Base-by-base conservation (phyloP, 176 grass and related monocot genomes). In the Guadua angustifolia region DNA sequence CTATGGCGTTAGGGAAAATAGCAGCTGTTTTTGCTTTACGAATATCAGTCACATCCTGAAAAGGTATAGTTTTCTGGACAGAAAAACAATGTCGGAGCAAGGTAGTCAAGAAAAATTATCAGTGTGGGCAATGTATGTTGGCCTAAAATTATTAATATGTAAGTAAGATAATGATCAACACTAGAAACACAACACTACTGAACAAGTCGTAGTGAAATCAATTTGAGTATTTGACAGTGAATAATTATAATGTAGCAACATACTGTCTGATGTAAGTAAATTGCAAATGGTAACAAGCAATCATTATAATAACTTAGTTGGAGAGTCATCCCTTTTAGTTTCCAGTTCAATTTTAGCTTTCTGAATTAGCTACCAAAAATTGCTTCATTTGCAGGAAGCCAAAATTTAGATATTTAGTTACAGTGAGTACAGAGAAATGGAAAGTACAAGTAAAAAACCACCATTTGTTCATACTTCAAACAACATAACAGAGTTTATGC, bases 21-120 rank as follows among this genome's bases (percentile, higher is more conserved):
- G 83, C 93, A 79, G 86, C 93, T 82, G 97, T 99, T 84, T 99
- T 99, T 90, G 93, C 97, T 92, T 99, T 99, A 68, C 93, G 91
- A 50, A 99, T 84, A 87, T 86, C 87, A 64, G 80, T 91, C 24
- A 99, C 88, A 79, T 96, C 93, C 78, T 92, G 79, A 51, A 99
- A 86, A 77, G 89, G 78, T 86, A 99, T 94, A 82, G 70, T 96
- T 96, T 94, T 99, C 97, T 99, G 84, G 46, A 89, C 8, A 87
- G 71, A 59, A 61, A 77, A 71, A 81, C 42, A 85, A 76, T 79
- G 19, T 59, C 75, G 87, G 75, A 81, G 63, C 24, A 79, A 0
- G n/a, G 17, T 11, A 57, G 25, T 78, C 1, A 51, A 74, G 64
- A 71, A 74, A 74, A 22, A 35, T 24, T 43, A 55, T 50, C 45